Conservation (phyloP, 208 protist species). For the Crithidia sp. region DNA sequence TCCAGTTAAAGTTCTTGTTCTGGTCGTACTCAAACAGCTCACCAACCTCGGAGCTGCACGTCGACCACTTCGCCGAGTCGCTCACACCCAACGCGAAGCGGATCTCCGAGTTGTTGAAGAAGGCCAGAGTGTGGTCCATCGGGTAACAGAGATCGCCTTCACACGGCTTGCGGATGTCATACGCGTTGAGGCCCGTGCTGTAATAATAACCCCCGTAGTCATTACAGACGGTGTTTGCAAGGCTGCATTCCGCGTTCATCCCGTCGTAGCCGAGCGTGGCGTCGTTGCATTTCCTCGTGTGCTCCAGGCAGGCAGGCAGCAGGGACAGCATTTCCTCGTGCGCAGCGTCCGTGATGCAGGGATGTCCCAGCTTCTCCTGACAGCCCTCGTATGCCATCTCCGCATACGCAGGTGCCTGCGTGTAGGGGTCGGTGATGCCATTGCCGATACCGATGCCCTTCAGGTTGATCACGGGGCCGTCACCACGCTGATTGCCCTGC, state of each 20-base stretch:
- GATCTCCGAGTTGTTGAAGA: constrained; percentile 55
- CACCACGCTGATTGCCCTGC: constrained; percentile 41
- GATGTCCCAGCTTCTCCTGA: constrained; percentile 44
- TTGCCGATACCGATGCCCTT: constrained; percentile 84
- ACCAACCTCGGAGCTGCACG: constrained; percentile 70
- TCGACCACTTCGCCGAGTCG: constrained; percentile 37
- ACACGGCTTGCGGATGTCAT: constrained; percentile 81
- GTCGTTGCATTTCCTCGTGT: neutral
- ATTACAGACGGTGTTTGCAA: neutral
- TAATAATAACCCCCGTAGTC: neutral
- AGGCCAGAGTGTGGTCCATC: constrained; percentile 49
- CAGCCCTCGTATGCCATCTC: constrained; percentile 66
- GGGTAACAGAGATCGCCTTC: constrained; percentile 82
- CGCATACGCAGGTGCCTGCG: constrained; percentile 72
- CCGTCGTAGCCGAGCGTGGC: neutral
- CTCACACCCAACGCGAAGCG: constrained; percentile 60
- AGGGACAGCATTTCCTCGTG: constrained; percentile 48
- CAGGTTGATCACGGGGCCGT: constrained; percentile 50
- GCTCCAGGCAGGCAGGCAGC: neutral
- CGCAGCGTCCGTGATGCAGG: constrained; percentile 46
- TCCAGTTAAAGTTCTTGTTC: constrained; percentile 65
- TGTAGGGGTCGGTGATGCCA: constrained; percentile 82
- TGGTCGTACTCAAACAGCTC: constrained; percentile 63
- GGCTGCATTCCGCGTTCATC: neutral
- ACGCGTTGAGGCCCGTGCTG: constrained; percentile 55